A percentile compares a stretch with the other conserved stretches of the same genome.
Evolutionary conservation across 2,329 filamentous ascomycete species (phyloP).

Genomic region (Alternaria arborescens): DNA sequence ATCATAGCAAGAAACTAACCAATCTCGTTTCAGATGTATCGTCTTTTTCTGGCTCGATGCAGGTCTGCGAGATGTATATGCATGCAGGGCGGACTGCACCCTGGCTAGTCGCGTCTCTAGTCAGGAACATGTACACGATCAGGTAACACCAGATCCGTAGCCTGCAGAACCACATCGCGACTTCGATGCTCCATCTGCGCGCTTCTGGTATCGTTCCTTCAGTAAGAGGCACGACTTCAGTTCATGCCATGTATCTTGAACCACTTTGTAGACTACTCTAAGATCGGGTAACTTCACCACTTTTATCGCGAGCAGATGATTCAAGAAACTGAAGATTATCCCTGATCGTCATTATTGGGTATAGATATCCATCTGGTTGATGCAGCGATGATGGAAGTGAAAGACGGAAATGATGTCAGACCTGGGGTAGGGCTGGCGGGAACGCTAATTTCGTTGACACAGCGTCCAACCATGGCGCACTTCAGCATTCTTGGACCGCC

Average conservation of each 20-base stretch:
- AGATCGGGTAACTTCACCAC: not conserved
- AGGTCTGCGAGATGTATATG: not conserved
- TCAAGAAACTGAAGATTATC: not conserved
- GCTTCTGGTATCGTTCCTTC: not conserved
- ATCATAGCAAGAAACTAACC: not conserved
- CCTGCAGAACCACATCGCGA: not conserved
- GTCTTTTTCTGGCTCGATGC: not conserved
- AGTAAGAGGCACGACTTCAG: not conserved
- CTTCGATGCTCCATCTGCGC: not conserved
- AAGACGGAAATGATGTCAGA: not conserved
- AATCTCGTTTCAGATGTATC: not conserved
- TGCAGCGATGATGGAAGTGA: not conserved
- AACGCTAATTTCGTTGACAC: not conserved
- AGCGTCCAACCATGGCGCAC: slow-evolving; percentile 6
- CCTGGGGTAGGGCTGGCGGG: not conserved
- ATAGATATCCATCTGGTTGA: not conserved
- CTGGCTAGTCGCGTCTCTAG: not conserved
- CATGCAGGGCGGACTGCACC: not conserved
- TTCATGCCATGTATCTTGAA: not conserved
- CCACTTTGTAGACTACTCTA: not conserved
- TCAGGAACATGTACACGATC: not conserved
- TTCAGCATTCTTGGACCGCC: slow-evolving; percentile 8
- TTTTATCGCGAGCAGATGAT: not conserved
- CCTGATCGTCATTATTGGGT: too few species aligned
- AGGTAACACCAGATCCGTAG: not conserved